Evolutionary conservation across 1,284 basidiomycete genomes (phyloP), one percentile per base, ranked within the genome.

Genomic region (Golubevia pallescens): DNA sequence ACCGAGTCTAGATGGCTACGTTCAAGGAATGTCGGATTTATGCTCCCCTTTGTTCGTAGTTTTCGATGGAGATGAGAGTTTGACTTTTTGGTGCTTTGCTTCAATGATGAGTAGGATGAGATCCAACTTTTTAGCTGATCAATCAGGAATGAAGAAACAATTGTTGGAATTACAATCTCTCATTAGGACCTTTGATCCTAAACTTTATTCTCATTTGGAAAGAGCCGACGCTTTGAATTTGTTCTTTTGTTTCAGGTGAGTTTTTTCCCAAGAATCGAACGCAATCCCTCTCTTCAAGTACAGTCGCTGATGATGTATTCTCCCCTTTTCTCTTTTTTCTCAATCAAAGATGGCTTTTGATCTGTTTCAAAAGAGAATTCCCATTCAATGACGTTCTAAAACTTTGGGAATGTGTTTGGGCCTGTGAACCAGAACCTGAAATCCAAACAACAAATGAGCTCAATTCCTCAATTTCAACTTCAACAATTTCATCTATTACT

Each of bases 1-100:
- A 38, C 10, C 34, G 34, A 38, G 34, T 38, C 34, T 38, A 38
- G 34, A 38, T 38, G 34, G 34, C 34, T 94, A 96, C 81, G 94
- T 95, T 2, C 93, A 97, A 87, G 94, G 97, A 34, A 99, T 99
- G 97, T 95, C 93, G 1, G 97, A 99, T 85, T 89, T 99, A 3
- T 93, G 94, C 77, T 92, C 93, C 1, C 96, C 96, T 5, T 88
- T 98, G 21, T 99, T 97, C 84, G 91, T 97, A 32, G 93, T 96
- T 4, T 92, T 93, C 88, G 91, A 90, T 60, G 93, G 90, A 13
- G 93, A 97, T 74, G 93, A 97, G 79, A 92, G 92, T 57, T 87
- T 92, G 82, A 93, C 93, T 0, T 99, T 97, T 86, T 97, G 95
- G 94, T 94, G 93, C 80, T 95, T 99, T 81, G 94, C 93, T 20